Percentiles rank a stretch among this genome's conserved stretches.
Conservation (phyloP, 257 asterid species). For the Apocynum venetum region DNA sequence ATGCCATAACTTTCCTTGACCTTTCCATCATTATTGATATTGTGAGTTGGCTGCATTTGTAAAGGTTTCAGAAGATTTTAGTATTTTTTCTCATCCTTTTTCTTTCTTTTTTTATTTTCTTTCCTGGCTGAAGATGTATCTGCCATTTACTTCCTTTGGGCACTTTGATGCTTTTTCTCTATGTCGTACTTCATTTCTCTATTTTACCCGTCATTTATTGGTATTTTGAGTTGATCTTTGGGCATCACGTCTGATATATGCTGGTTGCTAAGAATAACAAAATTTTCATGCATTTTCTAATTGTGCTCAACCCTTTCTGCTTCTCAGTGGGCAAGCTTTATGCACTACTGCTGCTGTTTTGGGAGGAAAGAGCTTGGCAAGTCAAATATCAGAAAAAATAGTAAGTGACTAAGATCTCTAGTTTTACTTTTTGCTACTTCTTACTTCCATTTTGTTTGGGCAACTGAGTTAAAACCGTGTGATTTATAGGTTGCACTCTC, state of each 20-base stretch:
- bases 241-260: not conserved
- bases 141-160: not conserved
- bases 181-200: no score
- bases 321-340: constrained; percentile 89
- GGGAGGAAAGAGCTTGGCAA: constrained; percentile 92
- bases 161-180: not conserved
- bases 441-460: constrained; percentile 1
- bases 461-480: constrained; percentile 12
- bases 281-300: not conserved
- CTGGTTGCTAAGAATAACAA: not conserved
- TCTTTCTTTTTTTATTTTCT: not conserved
- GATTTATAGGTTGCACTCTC: constrained; percentile 70
- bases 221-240: not conserved
- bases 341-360: constrained; percentile 95
- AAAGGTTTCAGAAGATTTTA: not conserved
- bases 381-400: constrained; percentile 79
- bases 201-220: not conserved
- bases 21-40: not conserved
- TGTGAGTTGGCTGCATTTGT: not conserved
- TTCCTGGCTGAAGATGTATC: not conserved
- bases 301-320: not conserved
- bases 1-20: not conserved
- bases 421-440: not conserved
- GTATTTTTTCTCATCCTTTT: not conserved
- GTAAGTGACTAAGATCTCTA: constrained; percentile 38